These are phyloP conservation scores for Bryoglossum gracile DNA, from an alignment of 495 filamentous ascomycete species.

Conservation along the genomic window DNA sequence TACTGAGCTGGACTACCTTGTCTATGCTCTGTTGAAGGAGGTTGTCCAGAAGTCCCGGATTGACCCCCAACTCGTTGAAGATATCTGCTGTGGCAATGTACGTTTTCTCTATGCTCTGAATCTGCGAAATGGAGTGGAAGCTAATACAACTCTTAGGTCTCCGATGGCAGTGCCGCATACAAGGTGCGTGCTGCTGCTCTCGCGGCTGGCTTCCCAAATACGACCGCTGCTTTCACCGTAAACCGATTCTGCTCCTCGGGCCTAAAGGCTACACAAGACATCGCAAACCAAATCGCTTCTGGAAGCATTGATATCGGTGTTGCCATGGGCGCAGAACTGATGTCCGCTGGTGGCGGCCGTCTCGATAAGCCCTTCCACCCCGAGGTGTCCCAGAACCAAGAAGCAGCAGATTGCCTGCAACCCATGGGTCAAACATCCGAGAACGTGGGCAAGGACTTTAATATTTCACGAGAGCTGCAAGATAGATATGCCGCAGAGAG, in stretches of 20 bases:
- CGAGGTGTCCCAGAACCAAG: slow-evolving; percentile 63
- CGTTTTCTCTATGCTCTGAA: slow-evolving; percentile 25
- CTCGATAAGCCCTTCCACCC: slow-evolving; percentile 69
- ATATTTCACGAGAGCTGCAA: slow-evolving; percentile 68
- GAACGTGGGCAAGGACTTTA: slow-evolving; percentile 90
- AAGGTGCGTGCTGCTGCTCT: slow-evolving; percentile 82
- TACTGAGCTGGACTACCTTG: slow-evolving; percentile 77
- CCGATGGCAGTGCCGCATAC: slow-evolving; percentile 80
- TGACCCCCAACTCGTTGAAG: slow-evolving; percentile 79
- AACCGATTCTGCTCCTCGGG: slow-evolving; percentile 98
- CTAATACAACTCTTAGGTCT: slow-evolving; percentile 52
- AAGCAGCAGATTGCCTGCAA: slow-evolving; percentile 80
- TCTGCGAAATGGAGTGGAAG: slow-evolving; percentile 1
- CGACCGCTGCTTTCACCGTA: slow-evolving; percentile 65
- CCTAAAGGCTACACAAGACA: slow-evolving; percentile 88
- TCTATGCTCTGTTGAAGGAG: slow-evolving; percentile 73
- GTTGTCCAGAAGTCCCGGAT: slow-evolving; percentile 65
- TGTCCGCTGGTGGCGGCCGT: slow-evolving; percentile 65
- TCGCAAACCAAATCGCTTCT: slow-evolving; percentile 76
- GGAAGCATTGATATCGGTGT: slow-evolving; percentile 83
- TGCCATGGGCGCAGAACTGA: slow-evolving; percentile 81
- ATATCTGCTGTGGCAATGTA: slow-evolving; percentile 90
- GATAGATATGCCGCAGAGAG: slow-evolving; percentile 83
- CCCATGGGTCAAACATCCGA: slow-evolving; percentile 97
- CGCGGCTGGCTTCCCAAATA: slow-evolving; percentile 91